phyloP scores from a whole-genome alignment of 1,284 basidiomycete genomes.

The Fomitiporia mediterranea region DNA sequence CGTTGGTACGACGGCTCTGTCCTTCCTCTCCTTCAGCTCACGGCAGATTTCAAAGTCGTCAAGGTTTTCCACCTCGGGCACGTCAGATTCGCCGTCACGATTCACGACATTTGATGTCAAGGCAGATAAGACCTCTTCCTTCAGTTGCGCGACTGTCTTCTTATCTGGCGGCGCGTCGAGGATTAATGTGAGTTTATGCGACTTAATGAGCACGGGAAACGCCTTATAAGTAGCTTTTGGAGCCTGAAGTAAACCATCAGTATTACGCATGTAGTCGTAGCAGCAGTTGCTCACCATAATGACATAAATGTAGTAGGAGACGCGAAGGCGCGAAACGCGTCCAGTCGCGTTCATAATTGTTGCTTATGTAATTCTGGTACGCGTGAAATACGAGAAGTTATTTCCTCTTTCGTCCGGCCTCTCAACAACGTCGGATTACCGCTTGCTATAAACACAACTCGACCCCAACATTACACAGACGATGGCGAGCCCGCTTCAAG shows the following conservation, averaged over 20 bases:
- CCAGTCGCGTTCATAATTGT: background rate
- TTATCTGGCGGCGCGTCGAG: conserved; percentile 46
- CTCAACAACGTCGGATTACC: conserved; percentile 7
- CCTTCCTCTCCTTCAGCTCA: conserved; percentile 44
- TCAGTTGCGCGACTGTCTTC: conserved; percentile 53
- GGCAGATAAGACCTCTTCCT: conserved; percentile 58
- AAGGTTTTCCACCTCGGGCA: conserved; percentile 40
- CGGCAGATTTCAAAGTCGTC: conserved; percentile 65
- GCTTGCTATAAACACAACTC: background rate
- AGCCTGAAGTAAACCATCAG: conserved; percentile 2
- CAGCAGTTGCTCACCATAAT: no score
- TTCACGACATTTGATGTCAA: conserved; percentile 42
- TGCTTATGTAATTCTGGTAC: no score
- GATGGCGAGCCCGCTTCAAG: conserved; percentile 52
- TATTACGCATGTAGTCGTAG: background rate
- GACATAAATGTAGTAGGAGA: background rate
- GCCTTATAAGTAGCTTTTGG: conserved; percentile 35
- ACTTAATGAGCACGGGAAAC: conserved; percentile 62
- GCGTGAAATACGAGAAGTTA: background rate
- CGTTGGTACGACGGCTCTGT: conserved; percentile 30
- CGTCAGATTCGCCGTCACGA: conserved; percentile 30
- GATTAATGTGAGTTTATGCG: conserved; percentile 63
- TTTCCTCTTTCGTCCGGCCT: background rate
- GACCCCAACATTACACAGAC: conserved; percentile 17
- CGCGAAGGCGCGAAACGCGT: background rate